phyloP scores from a whole-genome alignment of 768 basidiomycete species.

The Chalciporus pseudorubinellus region DNA sequence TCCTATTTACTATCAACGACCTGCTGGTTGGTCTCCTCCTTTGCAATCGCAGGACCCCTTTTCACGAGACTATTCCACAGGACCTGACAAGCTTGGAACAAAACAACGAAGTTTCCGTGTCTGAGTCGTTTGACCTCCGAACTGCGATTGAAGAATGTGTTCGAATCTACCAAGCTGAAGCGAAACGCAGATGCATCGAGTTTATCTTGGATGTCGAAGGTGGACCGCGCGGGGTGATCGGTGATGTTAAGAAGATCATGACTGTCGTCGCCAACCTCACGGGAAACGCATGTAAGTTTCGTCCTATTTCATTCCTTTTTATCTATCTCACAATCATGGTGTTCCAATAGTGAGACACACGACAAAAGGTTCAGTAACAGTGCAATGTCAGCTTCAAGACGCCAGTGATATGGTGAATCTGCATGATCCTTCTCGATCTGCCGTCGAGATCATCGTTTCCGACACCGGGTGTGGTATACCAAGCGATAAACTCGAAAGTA shows the following conservation, averaged over 20 bases:
- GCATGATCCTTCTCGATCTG: constrained; percentile 43
- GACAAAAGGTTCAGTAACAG: constrained; percentile 52
- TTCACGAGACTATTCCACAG: background rate
- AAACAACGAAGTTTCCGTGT: constrained; percentile 71
- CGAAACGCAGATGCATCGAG: constrained; percentile 53
- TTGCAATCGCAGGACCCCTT: constrained; percentile 35
- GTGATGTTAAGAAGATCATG: constrained; percentile 70
- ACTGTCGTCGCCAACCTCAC: constrained; percentile 78
- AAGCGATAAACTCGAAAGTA: constrained; percentile 61
- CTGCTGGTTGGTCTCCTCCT: constrained; percentile 45
- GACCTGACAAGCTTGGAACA: constrained; percentile 61
- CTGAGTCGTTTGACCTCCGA: constrained; percentile 71
- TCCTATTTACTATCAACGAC: constrained; percentile 84
- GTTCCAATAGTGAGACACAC: constrained; percentile 66
- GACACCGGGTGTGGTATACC: constrained; percentile 77
- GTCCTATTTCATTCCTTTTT: background rate
- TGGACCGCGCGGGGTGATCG: constrained; percentile 61
- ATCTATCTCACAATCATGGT: too few relatives aligned
- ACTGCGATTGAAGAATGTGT: constrained; percentile 60
- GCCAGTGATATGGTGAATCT: constrained; percentile 54
- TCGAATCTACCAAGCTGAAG: constrained; percentile 63
- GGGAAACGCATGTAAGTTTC: constrained; percentile 62
- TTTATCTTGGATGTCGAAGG: constrained; percentile 56
- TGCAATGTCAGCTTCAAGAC: constrained; percentile 52
- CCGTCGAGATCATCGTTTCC: constrained; percentile 65